Evolutionary conservation across 2,329 filamentous ascomycete genomes (phyloP).

Genomic region (Zasmidium cellare): DNA sequence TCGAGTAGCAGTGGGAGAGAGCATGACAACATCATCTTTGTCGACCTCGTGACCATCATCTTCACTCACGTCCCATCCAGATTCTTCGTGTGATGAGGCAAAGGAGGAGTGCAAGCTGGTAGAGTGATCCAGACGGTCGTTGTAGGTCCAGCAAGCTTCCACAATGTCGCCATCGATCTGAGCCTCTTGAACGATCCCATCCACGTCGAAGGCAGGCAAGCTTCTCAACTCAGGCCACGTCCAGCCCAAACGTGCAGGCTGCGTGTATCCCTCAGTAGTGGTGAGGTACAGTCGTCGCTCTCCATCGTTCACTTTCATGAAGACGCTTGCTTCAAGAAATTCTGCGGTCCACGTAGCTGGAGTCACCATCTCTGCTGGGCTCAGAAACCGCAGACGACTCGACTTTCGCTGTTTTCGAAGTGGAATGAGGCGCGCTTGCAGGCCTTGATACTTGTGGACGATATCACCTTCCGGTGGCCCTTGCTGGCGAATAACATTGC

Average conservation of each 20-base stretch:
- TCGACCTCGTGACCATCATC: constrained; percentile 8
- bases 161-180: constrained; percentile 46
- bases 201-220: constrained; percentile 50
- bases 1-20: constrained; percentile 10
- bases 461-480: constrained; percentile 28
- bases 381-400: constrained; percentile 68
- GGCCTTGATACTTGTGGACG: constrained; percentile 55
- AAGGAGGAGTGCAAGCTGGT: constrained; percentile 52
- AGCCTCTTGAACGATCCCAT: constrained; percentile 60
- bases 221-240: constrained; percentile 70
- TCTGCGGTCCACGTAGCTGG: constrained; percentile 69
- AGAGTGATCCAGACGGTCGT: constrained; percentile 62
- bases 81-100: constrained; percentile 35
- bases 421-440: constrained; percentile 71
- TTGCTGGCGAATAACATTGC: constrained; percentile 40
- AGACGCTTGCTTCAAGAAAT: constrained; percentile 68
- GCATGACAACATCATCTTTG: constrained; percentile 11
- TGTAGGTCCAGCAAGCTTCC: constrained; percentile 63
- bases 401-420: constrained; percentile 75
- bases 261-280: constrained; percentile 71
- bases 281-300: constrained; percentile 72
- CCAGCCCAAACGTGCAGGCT: constrained; percentile 62
- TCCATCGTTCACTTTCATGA: constrained; percentile 67
- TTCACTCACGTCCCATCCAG: constrained; percentile 12
- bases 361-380: constrained; percentile 70